Evolutionary conservation across 2,329 filamentous ascomycete species (phyloP), one percentile per base, ranked within the genome.

Genomic region (Colletotrichum lini): DNA sequence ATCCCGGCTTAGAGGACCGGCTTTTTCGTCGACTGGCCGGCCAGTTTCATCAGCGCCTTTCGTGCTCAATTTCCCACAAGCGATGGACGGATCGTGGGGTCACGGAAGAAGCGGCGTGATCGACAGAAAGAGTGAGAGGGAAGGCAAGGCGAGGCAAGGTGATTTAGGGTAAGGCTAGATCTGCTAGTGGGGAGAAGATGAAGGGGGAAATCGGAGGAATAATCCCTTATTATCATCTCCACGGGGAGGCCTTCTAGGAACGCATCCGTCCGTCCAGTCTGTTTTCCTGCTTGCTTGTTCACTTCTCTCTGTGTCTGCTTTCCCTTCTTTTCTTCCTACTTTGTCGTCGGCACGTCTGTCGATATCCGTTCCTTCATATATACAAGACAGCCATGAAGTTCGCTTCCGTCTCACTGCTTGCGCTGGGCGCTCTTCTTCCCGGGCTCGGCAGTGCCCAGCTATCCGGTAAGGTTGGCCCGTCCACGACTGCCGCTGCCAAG

Each of bases 401-500:
- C 54, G 10, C 56, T 50, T 56, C 67, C 63, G 26, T 70, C 35
- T 61, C 67, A 49, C 63, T 70, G 56, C 49, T 70, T 54, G 62
- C 62, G 56, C 67, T 70, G 67, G 56, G 62, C 67, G 67, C 67
- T 66, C 63, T 70, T 59, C 56, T 70, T 56, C 62, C 56, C 54
- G 67, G 23, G 7, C 26, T 56, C 65, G 65, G 54, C 58, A 18
- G 21, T 58, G 76, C 77, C 13, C 77, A 79, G 72, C 74, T 79
- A 26, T 73, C 71, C 26, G 77, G 76, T 16, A 68, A 50, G 15
- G 77, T 79, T 44, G 77, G 77, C 3, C 77, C 77, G 1, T 76
- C 76, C 3, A 80, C 78, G 12, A 75, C 75, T 15, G 74, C 74
- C 10, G 73, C 71, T 18, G 68, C 73, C 53, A 80, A 80, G 73